Conservation (phyloP, 192 early-diverging fungal genomes). For the Obelidium mucronatum region DNA sequence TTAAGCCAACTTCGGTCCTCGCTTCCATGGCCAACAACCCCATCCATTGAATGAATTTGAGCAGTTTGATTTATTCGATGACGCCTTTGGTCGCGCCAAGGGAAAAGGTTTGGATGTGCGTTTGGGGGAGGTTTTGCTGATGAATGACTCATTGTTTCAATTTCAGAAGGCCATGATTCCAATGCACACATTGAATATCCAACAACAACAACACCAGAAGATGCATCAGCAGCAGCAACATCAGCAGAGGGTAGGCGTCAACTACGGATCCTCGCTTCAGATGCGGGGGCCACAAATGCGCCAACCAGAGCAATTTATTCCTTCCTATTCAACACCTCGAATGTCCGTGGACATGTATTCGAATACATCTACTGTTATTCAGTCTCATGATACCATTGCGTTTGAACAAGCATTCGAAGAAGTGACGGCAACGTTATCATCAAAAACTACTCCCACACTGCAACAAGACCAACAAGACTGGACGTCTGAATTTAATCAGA, state of each 20-base stretch:
- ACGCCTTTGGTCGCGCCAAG: conserved; percentile 2
- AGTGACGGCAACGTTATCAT: conserved; percentile 37
- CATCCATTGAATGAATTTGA: neutral
- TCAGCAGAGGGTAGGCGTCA: too few relatives aligned
- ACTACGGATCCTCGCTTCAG: too few relatives aligned
- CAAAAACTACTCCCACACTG: neutral
- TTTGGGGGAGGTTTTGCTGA: too few relatives aligned
- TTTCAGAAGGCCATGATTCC: too few relatives aligned
- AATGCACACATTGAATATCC: neutral
- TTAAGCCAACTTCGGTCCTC: too few relatives aligned
- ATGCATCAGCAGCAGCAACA: neutral
- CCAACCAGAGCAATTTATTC: neutral
- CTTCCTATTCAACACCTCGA: neutral
- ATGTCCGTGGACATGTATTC: neutral
- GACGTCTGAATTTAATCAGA: conserved; percentile 60
- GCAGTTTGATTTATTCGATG: conserved; percentile 18
- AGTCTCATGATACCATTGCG: neutral
- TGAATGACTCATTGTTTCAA: too few relatives aligned
- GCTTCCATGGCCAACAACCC: too few relatives aligned
- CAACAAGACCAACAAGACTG: conserved; percentile 53
- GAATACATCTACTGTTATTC: neutral
- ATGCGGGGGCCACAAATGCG: too few relatives aligned
- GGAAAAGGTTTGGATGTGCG: neutral
- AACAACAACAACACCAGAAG: neutral
- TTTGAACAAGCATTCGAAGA: conserved; percentile 51